Conservation (phyloP, 2,329 filamentous ascomycete genomes). For the Beauveria brongniartii region DNA sequence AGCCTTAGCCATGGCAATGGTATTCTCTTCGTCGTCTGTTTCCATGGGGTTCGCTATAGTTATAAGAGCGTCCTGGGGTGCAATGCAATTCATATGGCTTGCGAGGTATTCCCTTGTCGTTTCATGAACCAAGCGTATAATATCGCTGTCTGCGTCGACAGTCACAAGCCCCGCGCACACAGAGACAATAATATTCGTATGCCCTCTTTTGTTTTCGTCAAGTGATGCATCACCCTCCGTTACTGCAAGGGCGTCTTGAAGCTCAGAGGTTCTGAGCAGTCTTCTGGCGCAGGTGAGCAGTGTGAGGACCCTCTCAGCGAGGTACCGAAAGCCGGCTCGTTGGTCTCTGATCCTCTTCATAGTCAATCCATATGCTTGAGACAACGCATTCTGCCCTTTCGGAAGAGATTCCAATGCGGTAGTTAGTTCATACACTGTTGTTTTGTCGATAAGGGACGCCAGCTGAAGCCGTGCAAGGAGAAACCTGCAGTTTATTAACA, state of each 20-base stretch:
- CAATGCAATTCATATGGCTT: not conserved
- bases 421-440: conserved; percentile 4
- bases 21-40: not conserved
- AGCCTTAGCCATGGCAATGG: not conserved
- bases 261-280: conserved; percentile 24
- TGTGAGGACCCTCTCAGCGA: conserved; percentile 27
- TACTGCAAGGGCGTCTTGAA: conserved; percentile 32
- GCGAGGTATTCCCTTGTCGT: conserved; percentile 1
- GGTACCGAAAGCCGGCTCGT: conserved; percentile 15
- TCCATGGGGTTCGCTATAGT: not conserved
- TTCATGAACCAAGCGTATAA: conserved; percentile 27
- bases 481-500: not conserved
- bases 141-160: conserved; percentile 26
- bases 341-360: conserved; percentile 33
- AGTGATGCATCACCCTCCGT: conserved; percentile 19
- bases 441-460: conserved; percentile 17
- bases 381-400: conserved; percentile 17
- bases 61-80: not conserved
- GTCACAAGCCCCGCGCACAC: conserved; percentile 32
- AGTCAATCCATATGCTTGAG: conserved; percentile 30
- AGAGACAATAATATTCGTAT: conserved; percentile 18
- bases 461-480: not conserved
- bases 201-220: conserved; percentile 21
- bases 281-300: conserved; percentile 31
- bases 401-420: conserved; percentile 17